Base-by-base conservation (phyloP, 768 basidiomycete genomes). In the Paxillus rubicundulus region DNA sequence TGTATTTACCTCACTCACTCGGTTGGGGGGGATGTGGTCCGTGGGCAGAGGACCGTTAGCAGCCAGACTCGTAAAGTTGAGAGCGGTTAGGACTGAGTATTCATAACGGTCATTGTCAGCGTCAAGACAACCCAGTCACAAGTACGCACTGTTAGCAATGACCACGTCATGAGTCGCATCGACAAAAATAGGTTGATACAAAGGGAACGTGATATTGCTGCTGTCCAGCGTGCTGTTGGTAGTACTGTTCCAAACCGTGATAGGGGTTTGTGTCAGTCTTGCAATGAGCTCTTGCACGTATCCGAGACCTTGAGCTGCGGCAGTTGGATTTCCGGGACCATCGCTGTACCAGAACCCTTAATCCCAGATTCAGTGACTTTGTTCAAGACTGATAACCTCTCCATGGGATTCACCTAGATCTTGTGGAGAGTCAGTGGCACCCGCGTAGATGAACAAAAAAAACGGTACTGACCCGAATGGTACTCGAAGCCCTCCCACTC, bases 401-500 rank as follows among this genome's bases (percentile, higher is more conserved):
- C 16, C 12, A 12, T 16, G 3, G 2, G n/a, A 12, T 28, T 45
- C 16, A 60, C 50, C 41, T 21, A 45, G 21, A 41, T 39, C 47
- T 52, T 21, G 24, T 24, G 28, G 18, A 28, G 24, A 17, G 45
- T 47, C 42, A 44, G 24, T 16, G 14, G 24, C 16, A 36, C 40
- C 7, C 27, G 13, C 1, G 12, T 5, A 3, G 20, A 34, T 48
- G 10, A 21, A n/a, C 36, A 30, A 13, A 37, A 8, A 20, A 42
- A 20, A n/a, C n/a, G 12, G 13, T 10, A 56, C 70, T 47, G 30
- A 70, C 70, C 70, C 27, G 48, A 56, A 24, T 69, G 64, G 57
- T 81, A 79, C 47, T 77, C 73, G 53, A 73, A 80, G 1, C 76
- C 74, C 56, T 72, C 70, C 79, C 79, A 82, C 58, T 82, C 80